Conservation (phyloP, 1,284 basidiomycete species). For the Fomitopsis pinicola region DNA sequence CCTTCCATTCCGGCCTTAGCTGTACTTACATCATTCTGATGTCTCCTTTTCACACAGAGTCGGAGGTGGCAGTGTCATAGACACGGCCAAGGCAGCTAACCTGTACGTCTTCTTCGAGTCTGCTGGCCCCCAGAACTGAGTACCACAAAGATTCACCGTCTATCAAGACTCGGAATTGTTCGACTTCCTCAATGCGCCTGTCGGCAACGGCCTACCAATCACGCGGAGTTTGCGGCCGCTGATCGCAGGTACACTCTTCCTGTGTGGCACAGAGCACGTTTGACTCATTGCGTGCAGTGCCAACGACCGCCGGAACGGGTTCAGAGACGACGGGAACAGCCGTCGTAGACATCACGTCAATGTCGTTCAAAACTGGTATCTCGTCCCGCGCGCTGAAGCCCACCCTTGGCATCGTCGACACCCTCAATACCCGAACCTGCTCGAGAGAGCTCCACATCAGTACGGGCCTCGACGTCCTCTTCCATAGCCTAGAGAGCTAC, state of each 20-base stretch:
- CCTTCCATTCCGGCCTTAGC: too few relatives aligned
- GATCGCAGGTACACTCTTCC: slow-evolving; percentile 81
- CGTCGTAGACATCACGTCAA: slow-evolving; percentile 89
- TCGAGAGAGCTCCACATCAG: slow-evolving; percentile 79
- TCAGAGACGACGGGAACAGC: slow-evolving; percentile 98
- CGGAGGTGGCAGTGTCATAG: slow-evolving; percentile 94
- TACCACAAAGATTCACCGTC: slow-evolving; percentile 61
- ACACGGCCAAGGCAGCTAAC: slow-evolving; percentile 92
- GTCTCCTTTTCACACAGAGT: slow-evolving; percentile 47
- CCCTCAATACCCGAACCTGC: slow-evolving; percentile 65
- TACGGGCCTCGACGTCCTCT: slow-evolving; percentile 89
- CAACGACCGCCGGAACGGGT: slow-evolving; percentile 95
- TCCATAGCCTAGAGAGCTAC: slow-evolving; percentile 93
- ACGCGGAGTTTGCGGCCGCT: slow-evolving; percentile 74
- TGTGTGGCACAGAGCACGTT: too few relatives aligned
- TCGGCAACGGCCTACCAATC: slow-evolving; percentile 90
- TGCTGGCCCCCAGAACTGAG: too few relatives aligned
- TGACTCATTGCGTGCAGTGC: slow-evolving; percentile 51
- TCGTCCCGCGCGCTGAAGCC: slow-evolving; percentile 90
- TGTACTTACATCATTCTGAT: neutral
- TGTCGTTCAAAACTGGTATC: slow-evolving; percentile 95
- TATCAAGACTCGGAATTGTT: slow-evolving; percentile 91
- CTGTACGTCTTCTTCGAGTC: slow-evolving; percentile 40
- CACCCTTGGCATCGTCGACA: slow-evolving; percentile 81
- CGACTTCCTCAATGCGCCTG: slow-evolving; percentile 96